Evolutionary conservation across 2,329 filamentous ascomycete genomes (phyloP), one percentile per base, ranked within the genome.

Genomic region (Trichophyton benhamiae): DNA sequence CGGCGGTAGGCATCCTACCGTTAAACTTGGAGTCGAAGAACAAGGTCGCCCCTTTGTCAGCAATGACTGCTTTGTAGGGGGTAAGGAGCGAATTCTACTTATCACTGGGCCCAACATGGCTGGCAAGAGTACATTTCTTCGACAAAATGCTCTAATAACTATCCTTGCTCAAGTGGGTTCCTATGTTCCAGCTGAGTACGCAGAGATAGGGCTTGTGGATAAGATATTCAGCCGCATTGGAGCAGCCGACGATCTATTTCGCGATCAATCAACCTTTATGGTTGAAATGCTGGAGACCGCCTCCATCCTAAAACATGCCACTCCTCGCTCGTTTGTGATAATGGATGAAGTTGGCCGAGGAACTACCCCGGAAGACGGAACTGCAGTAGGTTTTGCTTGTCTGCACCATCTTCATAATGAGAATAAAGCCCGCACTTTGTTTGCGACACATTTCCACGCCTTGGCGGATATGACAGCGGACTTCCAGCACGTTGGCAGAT

Each of bases 271-370:
- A 60, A 99, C 95, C 0, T 99, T 99, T 75, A 97, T 99, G 94
- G 90, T 97, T 0, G 94, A 99, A 76, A 99, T 99, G 94, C 82
- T 96, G 1, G 94, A 99, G 75, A 96, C 94, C 20, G 91, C 92
- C 1, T 82, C 87, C 27, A 99, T 99, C 60, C 80, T 99, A 59
- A 88, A 87, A 63, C 82, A 88, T 66, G 92, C 94, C 0, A 97
- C 92, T 0, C 76, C 85, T 1, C 82, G 87, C 25, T 94, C 88
- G 0, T 95, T 99, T 68, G 92, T 94, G 63, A 92, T 99, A 72
- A 97, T 99, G 92, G 94, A 99, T 72, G 94, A 99, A 77, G 89
- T 99, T 42, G 94, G 94, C 0, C 82, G 94, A 57, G 94, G 94
- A 7, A 99, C 95, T 0, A 96, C 94, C 20, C 91, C 92, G 0